Conservation (phyloP, 2,329 filamentous ascomycete species). For the Trichoderma simmonsii region DNA sequence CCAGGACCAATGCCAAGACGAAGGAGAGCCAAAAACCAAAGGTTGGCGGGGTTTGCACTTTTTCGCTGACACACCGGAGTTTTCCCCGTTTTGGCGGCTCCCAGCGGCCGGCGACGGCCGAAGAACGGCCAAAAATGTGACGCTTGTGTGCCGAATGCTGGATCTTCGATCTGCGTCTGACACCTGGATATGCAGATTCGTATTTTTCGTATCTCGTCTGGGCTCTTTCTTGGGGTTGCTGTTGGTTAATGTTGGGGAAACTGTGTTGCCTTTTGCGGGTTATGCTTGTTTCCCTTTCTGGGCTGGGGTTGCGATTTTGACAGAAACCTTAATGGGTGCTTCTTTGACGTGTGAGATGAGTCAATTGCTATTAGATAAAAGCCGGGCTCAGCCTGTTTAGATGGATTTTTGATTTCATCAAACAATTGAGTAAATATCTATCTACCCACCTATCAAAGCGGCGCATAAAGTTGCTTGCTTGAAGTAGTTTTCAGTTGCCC, state of each 20-base stretch:
- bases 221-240: neutral
- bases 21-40: neutral
- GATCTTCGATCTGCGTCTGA: neutral
- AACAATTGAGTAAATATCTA: neutral
- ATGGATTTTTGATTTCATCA: neutral
- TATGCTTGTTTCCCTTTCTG: neutral
- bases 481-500: neutral
- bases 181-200: neutral
- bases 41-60: neutral
- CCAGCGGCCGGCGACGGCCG: slow-evolving; percentile 14
- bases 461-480: neutral
- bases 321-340: neutral
- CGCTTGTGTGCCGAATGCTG: neutral
- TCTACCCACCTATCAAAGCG: neutral
- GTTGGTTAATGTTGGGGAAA: neutral
- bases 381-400: neutral
- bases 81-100: neutral
- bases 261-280: neutral
- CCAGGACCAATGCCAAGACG: neutral
- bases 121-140: neutral
- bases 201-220: neutral
- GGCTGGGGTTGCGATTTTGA: neutral
- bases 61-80: neutral
- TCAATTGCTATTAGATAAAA: neutral
- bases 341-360: neutral